These are phyloP conservation scores for Durusdinium trenchii DNA, from an alignment of 73 alveolate species.

Conservation along the genomic window DNA sequence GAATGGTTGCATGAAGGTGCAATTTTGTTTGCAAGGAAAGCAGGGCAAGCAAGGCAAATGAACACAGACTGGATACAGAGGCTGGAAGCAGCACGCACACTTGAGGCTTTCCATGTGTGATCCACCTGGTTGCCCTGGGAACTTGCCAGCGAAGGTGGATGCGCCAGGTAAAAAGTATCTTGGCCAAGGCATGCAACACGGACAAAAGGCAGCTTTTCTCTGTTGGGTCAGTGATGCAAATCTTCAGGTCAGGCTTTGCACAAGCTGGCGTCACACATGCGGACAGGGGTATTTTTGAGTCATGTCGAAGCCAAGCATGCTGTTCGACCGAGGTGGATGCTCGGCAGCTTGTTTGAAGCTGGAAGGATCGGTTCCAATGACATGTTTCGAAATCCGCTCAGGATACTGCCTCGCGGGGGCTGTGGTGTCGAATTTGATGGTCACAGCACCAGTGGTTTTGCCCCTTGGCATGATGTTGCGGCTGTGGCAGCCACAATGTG, in stretches of 20 bases:
- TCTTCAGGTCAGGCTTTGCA: not conserved
- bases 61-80: too few relatives aligned
- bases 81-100: too few relatives aligned
- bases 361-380: not conserved
- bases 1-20: not conserved
- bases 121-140: slow-evolving; percentile 84
- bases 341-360: slow-evolving; percentile 15
- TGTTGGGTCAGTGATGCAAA: not conserved
- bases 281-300: not conserved
- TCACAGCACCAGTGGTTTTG: slow-evolving; percentile 72
- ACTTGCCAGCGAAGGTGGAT: not conserved
- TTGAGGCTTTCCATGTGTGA: slow-evolving; percentile 88
- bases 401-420: slow-evolving; percentile 74
- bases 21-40: not conserved
- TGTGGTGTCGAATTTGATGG: slow-evolving; percentile 78
- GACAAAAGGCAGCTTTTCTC: not conserved
- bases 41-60: not conserved
- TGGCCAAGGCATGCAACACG: not conserved
- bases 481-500: not conserved
- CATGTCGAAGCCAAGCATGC: not conserved
- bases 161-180: slow-evolving; percentile 65
- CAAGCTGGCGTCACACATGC: not conserved
- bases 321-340: slow-evolving; percentile 54
- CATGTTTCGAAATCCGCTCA: not conserved
- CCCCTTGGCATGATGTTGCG: not conserved